Conservation (phyloP, 345 rosid species). For the Gossypium herbaceum region DNA sequence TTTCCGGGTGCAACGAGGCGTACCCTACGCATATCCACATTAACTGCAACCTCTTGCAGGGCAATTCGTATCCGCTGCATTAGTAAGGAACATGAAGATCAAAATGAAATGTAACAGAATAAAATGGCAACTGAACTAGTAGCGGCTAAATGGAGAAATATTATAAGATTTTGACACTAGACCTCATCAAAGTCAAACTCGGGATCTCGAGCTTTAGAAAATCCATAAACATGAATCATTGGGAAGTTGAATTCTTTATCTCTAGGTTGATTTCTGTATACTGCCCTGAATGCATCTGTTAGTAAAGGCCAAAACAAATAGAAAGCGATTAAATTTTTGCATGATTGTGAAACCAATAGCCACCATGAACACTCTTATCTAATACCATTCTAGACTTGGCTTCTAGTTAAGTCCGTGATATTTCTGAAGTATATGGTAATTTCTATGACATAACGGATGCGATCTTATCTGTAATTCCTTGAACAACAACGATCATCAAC, state of each 20-base stretch:
- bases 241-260: conserved; percentile 45
- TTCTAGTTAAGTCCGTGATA: background rate
- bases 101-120: background rate
- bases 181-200: conserved; percentile 95
- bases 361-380: background rate
- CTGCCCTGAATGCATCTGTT: conserved; percentile 76
- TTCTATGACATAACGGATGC: background rate
- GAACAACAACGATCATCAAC: background rate
- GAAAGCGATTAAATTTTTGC: background rate
- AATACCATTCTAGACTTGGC: background rate
- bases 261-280: conserved; percentile 42
- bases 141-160: background rate
- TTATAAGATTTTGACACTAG: conserved; percentile 11
- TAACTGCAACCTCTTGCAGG: conserved; percentile 62
- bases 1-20: conserved; percentile 69
- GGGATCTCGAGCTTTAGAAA: conserved; percentile 88
- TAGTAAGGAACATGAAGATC: background rate
- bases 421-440: background rate
- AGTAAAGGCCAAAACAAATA: conserved; percentile 1
- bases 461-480: conserved; percentile 1
- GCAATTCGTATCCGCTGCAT: conserved; percentile 78
- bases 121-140: background rate
- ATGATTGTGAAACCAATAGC: background rate
- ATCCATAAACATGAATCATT: conserved; percentile 80
- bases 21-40: background rate